Conservation (phyloP, 2,329 filamentous ascomycete species). For the Ceratocystis cacaofunesta region DNA sequence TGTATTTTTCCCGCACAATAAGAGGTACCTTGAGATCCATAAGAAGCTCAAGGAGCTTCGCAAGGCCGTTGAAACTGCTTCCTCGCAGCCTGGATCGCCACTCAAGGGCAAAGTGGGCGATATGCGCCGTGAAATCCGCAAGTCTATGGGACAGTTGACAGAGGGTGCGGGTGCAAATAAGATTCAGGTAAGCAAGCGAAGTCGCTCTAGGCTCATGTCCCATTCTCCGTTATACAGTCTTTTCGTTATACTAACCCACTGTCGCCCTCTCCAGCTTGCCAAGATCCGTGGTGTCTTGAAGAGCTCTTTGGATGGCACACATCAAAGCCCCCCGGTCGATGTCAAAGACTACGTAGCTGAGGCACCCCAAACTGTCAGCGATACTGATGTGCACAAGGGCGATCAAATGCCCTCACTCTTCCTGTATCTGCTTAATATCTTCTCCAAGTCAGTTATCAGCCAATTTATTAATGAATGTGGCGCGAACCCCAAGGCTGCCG, state of each 20-base stretch:
- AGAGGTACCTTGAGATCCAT: slow-evolving; percentile 45
- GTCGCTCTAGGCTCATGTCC: not conserved
- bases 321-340: slow-evolving; percentile 37
- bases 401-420: slow-evolving; percentile 46
- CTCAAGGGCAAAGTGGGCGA: slow-evolving; percentile 56
- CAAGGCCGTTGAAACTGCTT: slow-evolving; percentile 44
- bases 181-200: slow-evolving; percentile 9
- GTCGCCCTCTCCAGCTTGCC: slow-evolving; percentile 9
- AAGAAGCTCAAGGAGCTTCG: slow-evolving; percentile 52
- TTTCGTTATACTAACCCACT: slow-evolving; percentile 12
- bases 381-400: slow-evolving; percentile 34
- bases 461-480: slow-evolving; percentile 55
- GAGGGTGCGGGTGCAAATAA: slow-evolving; percentile 47
- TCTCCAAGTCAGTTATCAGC: slow-evolving; percentile 56
- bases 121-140: slow-evolving; percentile 55
- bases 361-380: slow-evolving; percentile 33
- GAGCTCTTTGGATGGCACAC: slow-evolving; percentile 26
- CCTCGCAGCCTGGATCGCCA: slow-evolving; percentile 30
- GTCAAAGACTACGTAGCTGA: slow-evolving; percentile 38
- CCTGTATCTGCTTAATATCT: slow-evolving; percentile 62
- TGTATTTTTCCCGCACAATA: slow-evolving; percentile 19
- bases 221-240: not conserved
- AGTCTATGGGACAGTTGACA: slow-evolving; percentile 59
- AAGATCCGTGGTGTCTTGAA: slow-evolving; percentile 40
- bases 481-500: slow-evolving; percentile 49